Conservation (phyloP, 169 alveolate species). For the Plasmodium adleri region DNA sequence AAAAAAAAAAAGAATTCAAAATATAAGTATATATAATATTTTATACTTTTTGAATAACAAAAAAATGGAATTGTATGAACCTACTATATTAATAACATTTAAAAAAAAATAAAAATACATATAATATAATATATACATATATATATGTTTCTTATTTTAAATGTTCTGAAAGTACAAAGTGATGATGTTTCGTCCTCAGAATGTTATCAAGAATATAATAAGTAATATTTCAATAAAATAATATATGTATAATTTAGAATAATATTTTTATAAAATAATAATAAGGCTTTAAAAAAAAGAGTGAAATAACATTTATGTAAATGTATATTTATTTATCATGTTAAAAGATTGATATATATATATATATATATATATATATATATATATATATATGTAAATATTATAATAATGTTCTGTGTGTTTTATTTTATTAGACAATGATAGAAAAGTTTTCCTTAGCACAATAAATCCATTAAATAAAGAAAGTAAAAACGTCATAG, state of each 20-base stretch:
- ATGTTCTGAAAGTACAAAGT: not conserved
- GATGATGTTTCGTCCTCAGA: constrained; percentile 19
- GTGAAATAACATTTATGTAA: not conserved
- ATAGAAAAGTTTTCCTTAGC: constrained; percentile 13
- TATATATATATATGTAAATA: constrained; percentile 8
- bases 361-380: constrained; percentile 1
- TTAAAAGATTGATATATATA: not conserved
- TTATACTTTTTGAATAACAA: too few species aligned
- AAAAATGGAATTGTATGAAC: too few species aligned
- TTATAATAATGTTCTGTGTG: not conserved
- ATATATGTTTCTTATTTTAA: not conserved
- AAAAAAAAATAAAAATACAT: too few species aligned
- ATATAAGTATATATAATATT: too few species aligned
- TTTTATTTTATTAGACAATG: constrained; percentile 1
- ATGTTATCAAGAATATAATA: constrained; percentile 4
- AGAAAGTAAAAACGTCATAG: not conserved
- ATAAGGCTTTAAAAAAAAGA: too few species aligned
- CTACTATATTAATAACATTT: too few species aligned
- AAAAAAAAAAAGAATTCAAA: too few species aligned
- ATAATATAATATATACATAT: too few species aligned
- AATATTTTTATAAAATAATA: too few species aligned
- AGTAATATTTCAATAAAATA: constrained; percentile 17
- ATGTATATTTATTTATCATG: not conserved
- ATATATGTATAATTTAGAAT: not conserved
- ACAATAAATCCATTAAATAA: constrained; percentile 10